Percentiles rank a stretch among this genome's conserved stretches.
Evolutionary conservation across 192 early-diverging fungal genomes (phyloP).

Genomic region (Helicostylum pulchrum): DNA sequence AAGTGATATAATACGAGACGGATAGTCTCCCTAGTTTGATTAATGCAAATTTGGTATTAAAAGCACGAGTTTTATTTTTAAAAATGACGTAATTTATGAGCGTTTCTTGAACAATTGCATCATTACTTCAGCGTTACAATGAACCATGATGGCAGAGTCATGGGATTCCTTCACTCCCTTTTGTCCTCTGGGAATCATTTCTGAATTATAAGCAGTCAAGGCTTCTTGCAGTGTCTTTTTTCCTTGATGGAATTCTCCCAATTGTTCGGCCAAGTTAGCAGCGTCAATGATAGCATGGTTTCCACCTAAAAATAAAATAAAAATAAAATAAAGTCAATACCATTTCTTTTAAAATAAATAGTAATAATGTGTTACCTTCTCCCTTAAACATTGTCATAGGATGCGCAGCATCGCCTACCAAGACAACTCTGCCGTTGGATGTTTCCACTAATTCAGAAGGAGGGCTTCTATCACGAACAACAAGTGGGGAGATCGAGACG

Average conservation of each 20-base stretch:
- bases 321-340: not conserved
- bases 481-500: not conserved
- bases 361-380: slow-evolving; percentile 18
- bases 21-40: too few species aligned
- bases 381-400: slow-evolving; percentile 24
- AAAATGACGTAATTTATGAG: too few species aligned
- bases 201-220: not conserved
- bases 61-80: too few species aligned
- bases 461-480: slow-evolving; percentile 13
- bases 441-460: not conserved
- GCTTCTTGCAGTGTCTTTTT: not conserved
- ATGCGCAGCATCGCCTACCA: slow-evolving; percentile 23
- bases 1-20: too few species aligned
- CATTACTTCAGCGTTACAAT: too few species aligned
- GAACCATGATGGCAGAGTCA: too few species aligned
- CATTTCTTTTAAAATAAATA: not conserved
- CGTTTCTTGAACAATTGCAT: too few species aligned
- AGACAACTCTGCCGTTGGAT: not conserved
- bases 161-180: not conserved
- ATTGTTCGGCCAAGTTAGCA: slow-evolving; percentile 5
- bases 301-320: slow-evolving; percentile 13
- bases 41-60: too few species aligned
- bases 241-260: slow-evolving; percentile 1
- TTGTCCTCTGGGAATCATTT: slow-evolving; percentile 5
- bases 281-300: slow-evolving; percentile 26